A percentile compares a stretch with the other conserved stretches of the same genome.
Evolutionary conservation across 768 basidiomycete species (phyloP).

Genomic region (Tephrocybe sp.): DNA sequence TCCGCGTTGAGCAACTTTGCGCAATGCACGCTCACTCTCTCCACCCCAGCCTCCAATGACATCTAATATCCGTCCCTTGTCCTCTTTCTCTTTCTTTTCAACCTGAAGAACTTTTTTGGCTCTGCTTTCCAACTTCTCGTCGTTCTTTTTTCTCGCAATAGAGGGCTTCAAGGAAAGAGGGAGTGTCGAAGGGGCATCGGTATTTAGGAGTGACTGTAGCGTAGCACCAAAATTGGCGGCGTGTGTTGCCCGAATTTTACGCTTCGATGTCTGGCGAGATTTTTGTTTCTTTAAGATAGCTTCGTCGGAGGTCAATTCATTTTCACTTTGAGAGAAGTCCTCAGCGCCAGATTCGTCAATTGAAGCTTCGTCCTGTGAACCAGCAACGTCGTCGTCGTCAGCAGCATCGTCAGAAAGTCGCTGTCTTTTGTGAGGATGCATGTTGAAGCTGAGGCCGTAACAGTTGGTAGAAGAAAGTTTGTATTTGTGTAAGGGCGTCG

Average conservation of each 20-base stretch:
- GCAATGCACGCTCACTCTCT: slow-evolving; percentile 72
- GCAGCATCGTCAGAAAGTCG: slow-evolving; percentile 36
- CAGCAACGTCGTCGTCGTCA: slow-evolving; percentile 5
- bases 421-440: slow-evolving; percentile 57
- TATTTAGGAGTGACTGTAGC: slow-evolving; percentile 69
- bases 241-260: slow-evolving; percentile 80
- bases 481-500: slow-evolving; percentile 3
- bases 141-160: slow-evolving; percentile 63
- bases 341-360: slow-evolving; percentile 16
- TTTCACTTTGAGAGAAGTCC: slow-evolving; percentile 17
- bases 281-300: slow-evolving; percentile 54
- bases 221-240: slow-evolving; percentile 74
- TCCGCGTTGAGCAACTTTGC: slow-evolving; percentile 85
- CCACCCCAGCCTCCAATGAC: slow-evolving; percentile 90
- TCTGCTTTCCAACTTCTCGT: slow-evolving; percentile 71
- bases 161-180: slow-evolving; percentile 84
- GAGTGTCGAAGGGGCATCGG: slow-evolving; percentile 64
- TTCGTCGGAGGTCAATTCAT: slow-evolving; percentile 59
- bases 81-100: slow-evolving; percentile 75
- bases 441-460: slow-evolving; percentile 21
- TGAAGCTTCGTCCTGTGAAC: slow-evolving; percentile 19
- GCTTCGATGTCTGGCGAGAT: slow-evolving; percentile 78
- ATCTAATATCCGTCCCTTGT: slow-evolving; percentile 63
- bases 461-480: too few relatives aligned
- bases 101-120: slow-evolving; percentile 71